A percentile compares a stretch with the other conserved stretches of the same genome.
Conservation (phyloP, 306 rosid species). For the Prinsepia uniflora region DNA sequence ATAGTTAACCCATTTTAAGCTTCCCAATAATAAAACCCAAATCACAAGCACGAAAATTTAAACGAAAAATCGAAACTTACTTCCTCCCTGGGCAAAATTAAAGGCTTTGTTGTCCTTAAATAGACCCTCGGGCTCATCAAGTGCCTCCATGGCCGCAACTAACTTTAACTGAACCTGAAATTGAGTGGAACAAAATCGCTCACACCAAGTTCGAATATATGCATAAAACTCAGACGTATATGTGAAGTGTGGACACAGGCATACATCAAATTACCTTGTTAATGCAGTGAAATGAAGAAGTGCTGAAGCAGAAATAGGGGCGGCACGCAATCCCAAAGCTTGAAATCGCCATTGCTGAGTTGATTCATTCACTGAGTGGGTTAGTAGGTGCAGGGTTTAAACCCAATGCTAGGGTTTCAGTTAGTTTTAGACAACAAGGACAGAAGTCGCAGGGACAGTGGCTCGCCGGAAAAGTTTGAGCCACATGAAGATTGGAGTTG, state of each 20-base stretch:
- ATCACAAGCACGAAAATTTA: not conserved
- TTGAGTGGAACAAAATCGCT: not conserved
- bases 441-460: not conserved
- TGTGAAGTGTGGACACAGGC: not conserved
- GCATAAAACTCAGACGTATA: not conserved
- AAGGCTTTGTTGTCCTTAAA: slow-evolving; percentile 8
- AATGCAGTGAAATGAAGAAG: slow-evolving; percentile 38
- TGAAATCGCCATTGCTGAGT: slow-evolving; percentile 41
- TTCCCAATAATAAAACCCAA: slow-evolving; percentile 14
- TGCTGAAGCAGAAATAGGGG: slow-evolving; percentile 34
- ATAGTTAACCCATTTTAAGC: not conserved
- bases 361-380: slow-evolving; percentile 13
- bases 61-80: slow-evolving; percentile 34
- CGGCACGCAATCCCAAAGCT: slow-evolving; percentile 34
- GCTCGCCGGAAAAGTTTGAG: not conserved
- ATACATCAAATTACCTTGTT: slow-evolving; percentile 32
- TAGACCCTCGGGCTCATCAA: slow-evolving; percentile 36
- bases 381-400: slow-evolving; percentile 13
- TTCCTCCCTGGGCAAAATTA: slow-evolving; percentile 30
- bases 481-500: not conserved
- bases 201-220: not conserved
- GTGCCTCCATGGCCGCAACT: slow-evolving; percentile 35
- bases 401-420: slow-evolving; percentile 28
- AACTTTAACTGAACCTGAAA: slow-evolving; percentile 40
- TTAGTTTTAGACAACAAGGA: slow-evolving; percentile 2